Evolutionary conservation across 164 flowering plant genomes (phyloP).

Genomic region (Dillenia turbinata): DNA sequence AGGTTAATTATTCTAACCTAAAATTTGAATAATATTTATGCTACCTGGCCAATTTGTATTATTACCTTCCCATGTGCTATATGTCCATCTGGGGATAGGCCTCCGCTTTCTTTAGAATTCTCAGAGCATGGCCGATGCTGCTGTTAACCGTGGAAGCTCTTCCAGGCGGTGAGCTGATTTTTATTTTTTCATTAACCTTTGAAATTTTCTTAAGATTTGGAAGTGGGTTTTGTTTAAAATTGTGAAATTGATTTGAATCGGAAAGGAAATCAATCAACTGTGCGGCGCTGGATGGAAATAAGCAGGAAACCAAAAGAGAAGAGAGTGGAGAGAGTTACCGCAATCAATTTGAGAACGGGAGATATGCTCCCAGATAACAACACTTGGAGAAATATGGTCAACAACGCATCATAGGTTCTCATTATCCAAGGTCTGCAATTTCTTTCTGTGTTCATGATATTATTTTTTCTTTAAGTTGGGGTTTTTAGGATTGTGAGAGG

Average conservation of each 20-base stretch:
- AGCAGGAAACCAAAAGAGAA: conserved; percentile 54
- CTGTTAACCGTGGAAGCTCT: conserved; percentile 34
- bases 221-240: background rate
- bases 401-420: conserved; percentile 79
- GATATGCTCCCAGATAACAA: conserved; percentile 73
- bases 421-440: conserved; percentile 69
- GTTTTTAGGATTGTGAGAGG: conserved; percentile 26
- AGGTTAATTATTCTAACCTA: no score
- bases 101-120: conserved; percentile 41
- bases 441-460: background rate
- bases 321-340: conserved; percentile 52
- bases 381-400: conserved; percentile 84
- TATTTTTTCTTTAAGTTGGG: background rate
- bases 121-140: conserved; percentile 39
- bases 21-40: no score
- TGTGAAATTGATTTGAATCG: background rate
- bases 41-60: no score
- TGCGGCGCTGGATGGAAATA: background rate
- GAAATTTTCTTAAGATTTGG: background rate
- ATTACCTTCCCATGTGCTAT: no score
- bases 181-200: background rate
- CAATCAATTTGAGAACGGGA: conserved; percentile 60
- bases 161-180: conserved; percentile 33
- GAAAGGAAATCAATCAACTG: background rate
- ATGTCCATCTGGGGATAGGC: conserved; percentile 42